Evolutionary conservation across 345 rosid genomes (phyloP).

Genomic region (Populus deltoides): DNA sequence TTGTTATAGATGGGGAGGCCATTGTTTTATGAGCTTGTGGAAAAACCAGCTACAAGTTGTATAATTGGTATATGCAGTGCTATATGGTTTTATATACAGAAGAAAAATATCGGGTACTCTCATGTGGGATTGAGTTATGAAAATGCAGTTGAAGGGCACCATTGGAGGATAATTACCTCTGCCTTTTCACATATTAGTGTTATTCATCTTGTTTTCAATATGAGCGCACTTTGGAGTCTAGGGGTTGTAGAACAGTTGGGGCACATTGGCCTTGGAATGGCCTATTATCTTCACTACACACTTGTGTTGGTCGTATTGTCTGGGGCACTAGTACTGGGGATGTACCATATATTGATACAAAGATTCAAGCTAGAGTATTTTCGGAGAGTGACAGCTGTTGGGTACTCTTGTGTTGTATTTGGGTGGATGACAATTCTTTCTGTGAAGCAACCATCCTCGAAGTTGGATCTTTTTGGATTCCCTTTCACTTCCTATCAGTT

Average conservation of each 20-base stretch:
- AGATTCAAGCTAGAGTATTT: constrained; percentile 83
- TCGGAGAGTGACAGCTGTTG: constrained; percentile 89
- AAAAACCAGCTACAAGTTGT: constrained; percentile 86
- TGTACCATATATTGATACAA: constrained; percentile 71
- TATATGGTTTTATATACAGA: constrained; percentile 86
- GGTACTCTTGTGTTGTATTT: constrained; percentile 96
- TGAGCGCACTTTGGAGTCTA: constrained; percentile 99
- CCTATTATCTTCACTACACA: constrained; percentile 83
- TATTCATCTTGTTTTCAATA: constrained; percentile 88
- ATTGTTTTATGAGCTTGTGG: constrained; percentile 70
- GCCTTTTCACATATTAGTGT: constrained; percentile 93
- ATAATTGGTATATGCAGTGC: constrained; percentile 64
- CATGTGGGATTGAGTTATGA: constrained; percentile 93
- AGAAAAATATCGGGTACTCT: constrained; percentile 81
- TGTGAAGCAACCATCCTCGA: constrained; percentile 88
- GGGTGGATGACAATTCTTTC: constrained; percentile 99
- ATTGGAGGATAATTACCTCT: constrained; percentile 94
- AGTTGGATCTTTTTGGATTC: constrained; percentile 84
- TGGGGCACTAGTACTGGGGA: constrained; percentile 68
- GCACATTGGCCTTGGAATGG: constrained; percentile 68
- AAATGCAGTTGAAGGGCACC: constrained; percentile 70
- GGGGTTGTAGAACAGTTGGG: constrained; percentile 79
- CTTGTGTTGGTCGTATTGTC: constrained; percentile 77
- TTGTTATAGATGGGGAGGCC: constrained; percentile 68
- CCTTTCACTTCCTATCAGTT: constrained; percentile 90